Conservation (phyloP, 169 alveolate species). For the Pseudocohnilembus persalinus region DNA sequence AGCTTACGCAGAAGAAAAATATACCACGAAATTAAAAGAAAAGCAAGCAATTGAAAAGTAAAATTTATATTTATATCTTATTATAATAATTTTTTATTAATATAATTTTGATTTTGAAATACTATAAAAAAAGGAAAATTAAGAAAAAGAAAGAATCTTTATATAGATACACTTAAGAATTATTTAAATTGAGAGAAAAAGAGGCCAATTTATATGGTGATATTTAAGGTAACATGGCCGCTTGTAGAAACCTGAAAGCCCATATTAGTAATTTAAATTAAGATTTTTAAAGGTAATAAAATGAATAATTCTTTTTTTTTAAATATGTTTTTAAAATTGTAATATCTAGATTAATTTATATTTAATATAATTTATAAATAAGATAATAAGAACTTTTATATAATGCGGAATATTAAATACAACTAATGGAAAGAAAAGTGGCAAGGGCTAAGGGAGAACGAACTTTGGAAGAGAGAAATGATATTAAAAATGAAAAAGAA, state of each 20-base stretch:
- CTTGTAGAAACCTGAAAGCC: constrained; percentile 85
- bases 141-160: constrained; percentile 79
- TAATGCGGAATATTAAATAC: constrained; percentile 91
- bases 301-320: no score
- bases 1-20: constrained; percentile 50
- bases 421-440: constrained; percentile 92
- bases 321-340: no score
- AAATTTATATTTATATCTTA: constrained; percentile 35
- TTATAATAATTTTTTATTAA: constrained; percentile 33
- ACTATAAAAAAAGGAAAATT: constrained; percentile 67
- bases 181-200: constrained; percentile 78
- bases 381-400: constrained; percentile 90
- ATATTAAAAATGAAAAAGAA: constrained; percentile 66
- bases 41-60: constrained; percentile 52
- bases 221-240: constrained; percentile 86
- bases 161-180: constrained; percentile 83
- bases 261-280: constrained; percentile 87
- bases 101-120: constrained; percentile 21
- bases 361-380: no score
- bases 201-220: constrained; percentile 91
- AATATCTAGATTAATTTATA: background rate
- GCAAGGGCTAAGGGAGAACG: constrained; percentile 90
- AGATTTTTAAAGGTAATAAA: constrained; percentile 71
- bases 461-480: constrained; percentile 89
- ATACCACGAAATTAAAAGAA: constrained; percentile 49